A percentile compares a stretch with the other conserved stretches of the same genome.
Conservation (phyloP, 2,329 filamentous ascomycete species). For the Pyrenochaeta sp. region DNA sequence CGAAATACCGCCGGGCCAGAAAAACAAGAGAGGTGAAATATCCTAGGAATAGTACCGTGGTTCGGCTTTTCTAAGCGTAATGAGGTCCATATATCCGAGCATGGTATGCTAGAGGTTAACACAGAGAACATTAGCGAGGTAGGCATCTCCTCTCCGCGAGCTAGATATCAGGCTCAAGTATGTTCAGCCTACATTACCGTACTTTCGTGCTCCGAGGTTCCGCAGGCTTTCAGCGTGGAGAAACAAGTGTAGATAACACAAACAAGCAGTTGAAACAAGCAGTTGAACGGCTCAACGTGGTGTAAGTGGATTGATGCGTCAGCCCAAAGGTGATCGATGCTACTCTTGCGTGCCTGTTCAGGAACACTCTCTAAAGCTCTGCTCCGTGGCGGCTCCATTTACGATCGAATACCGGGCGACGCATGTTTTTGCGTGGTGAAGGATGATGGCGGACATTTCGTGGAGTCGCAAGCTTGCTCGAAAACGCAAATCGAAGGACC, state of each 20-base stretch:
- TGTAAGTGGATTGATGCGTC: background rate
- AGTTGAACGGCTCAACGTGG: background rate
- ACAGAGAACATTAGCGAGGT: background rate
- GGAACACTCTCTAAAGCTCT: background rate
- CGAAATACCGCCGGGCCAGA: background rate
- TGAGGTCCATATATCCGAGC: background rate
- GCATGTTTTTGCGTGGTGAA: background rate
- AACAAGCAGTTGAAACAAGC: background rate
- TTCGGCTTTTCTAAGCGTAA: background rate
- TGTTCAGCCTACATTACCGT: background rate
- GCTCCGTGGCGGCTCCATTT: background rate
- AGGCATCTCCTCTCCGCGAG: background rate
- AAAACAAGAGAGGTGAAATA: background rate
- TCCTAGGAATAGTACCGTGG: slow-evolving; percentile 9
- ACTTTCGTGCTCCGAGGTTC: background rate
- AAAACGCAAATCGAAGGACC: background rate
- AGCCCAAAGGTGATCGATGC: background rate
- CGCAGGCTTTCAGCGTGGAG: background rate
- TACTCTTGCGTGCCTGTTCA: background rate
- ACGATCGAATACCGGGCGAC: background rate
- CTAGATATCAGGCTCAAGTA: background rate
- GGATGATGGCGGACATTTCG: background rate
- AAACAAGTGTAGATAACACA: no score
- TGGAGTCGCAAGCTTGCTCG: background rate
- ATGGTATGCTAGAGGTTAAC: background rate